These are phyloP conservation scores for Chaetomium tenue DNA, from an alignment of 495 filamentous ascomycete species.

Conservation along the genomic window DNA sequence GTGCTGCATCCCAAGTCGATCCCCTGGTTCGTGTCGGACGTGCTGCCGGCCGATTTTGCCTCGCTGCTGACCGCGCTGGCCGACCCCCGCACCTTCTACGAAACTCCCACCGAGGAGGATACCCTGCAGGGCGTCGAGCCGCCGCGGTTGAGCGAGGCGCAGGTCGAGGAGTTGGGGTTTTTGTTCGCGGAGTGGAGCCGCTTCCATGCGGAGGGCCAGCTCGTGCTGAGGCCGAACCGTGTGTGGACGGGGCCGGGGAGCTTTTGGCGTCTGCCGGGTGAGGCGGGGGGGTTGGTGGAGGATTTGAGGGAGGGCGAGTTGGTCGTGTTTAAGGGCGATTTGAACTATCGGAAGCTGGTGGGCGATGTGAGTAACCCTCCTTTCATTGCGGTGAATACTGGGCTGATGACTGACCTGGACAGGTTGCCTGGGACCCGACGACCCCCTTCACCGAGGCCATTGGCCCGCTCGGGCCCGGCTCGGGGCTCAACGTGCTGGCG, in stretches of 20 bases:
- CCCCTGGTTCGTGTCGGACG: conserved; percentile 97
- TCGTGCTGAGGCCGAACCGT: conserved; percentile 72
- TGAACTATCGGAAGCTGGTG: conserved; percentile 91
- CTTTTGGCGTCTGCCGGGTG: conserved; percentile 79
- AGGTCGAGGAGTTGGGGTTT: conserved; percentile 65
- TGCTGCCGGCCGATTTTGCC: conserved; percentile 78
- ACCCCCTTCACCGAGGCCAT: conserved; percentile 84
- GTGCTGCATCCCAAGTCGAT: conserved; percentile 92
- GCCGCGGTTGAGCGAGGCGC: conserved; percentile 60
- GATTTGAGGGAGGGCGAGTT: conserved; percentile 83
- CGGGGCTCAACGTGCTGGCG: conserved; percentile 76
- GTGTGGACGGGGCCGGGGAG: conserved; percentile 88
- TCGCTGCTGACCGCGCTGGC: conserved; percentile 75
- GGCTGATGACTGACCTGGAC: neutral
- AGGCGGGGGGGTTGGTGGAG: conserved; percentile 63
- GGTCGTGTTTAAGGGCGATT: conserved; percentile 95
- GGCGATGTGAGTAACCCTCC: conserved; percentile 66
- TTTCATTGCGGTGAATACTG: neutral
- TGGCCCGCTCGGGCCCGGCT: conserved; percentile 77
- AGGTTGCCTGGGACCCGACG: conserved; percentile 83
- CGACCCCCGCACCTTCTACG: conserved; percentile 72
- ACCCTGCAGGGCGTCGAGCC: conserved; percentile 53
- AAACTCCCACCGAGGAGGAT: conserved; percentile 66
- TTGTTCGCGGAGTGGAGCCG: conserved; percentile 77
- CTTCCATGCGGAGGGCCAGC: conserved; percentile 76